Conservation (phyloP, 1,139 yeast species). For the Citeromyces hawaiiensis region DNA sequence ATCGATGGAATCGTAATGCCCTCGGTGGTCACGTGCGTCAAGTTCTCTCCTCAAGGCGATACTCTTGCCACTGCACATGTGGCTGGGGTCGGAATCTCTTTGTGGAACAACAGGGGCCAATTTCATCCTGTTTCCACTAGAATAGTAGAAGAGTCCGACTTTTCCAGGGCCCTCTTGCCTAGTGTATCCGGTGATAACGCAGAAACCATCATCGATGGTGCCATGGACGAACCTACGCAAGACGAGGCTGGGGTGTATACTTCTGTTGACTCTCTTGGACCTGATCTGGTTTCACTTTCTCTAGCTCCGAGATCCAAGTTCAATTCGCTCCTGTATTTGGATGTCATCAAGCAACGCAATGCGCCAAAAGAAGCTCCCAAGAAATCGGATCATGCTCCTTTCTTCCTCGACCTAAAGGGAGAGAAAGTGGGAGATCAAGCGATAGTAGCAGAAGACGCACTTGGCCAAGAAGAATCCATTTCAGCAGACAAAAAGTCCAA, state of each 20-base stretch:
- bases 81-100: slow-evolving; percentile 73
- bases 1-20: slow-evolving; percentile 82
- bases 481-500: slow-evolving; percentile 8
- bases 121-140: slow-evolving; percentile 61
- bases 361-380: slow-evolving; percentile 85
- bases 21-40: slow-evolving; percentile 65
- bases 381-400: slow-evolving; percentile 79
- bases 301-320: slow-evolving; percentile 67
- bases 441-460: slow-evolving; percentile 39
- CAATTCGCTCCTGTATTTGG: slow-evolving; percentile 68
- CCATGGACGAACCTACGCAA: slow-evolving; percentile 28
- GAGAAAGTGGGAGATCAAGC: slow-evolving; percentile 62
- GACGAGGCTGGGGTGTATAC: slow-evolving; percentile 26
- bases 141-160: slow-evolving; percentile 64
- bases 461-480: slow-evolving; percentile 5
- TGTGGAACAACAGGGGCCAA: slow-evolving; percentile 91
- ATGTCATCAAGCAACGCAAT: slow-evolving; percentile 72
- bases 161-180: slow-evolving; percentile 50
- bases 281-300: slow-evolving; percentile 58
- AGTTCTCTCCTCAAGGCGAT: slow-evolving; percentile 83
- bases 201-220: slow-evolving; percentile 65
- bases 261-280: slow-evolving; percentile 54
- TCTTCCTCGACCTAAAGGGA: slow-evolving; percentile 55
- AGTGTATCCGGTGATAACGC: slow-evolving; percentile 82
- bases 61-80: slow-evolving; percentile 91